phyloP scores from a whole-genome alignment of 768 basidiomycete species.

The Chalciporus pseudorubinellus region DNA sequence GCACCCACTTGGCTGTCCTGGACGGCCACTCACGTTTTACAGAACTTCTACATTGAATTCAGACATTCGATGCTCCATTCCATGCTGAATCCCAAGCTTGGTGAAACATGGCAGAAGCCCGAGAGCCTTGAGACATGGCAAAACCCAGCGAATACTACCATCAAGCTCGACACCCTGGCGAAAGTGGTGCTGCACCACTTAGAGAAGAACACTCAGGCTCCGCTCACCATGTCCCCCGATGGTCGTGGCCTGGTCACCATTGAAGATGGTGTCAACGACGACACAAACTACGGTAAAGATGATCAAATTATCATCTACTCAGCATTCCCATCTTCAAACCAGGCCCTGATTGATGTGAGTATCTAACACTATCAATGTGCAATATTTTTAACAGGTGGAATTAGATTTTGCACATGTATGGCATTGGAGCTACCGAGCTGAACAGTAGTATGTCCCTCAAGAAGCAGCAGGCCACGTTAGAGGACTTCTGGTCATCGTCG shows the following conservation, averaged over 20 bases:
- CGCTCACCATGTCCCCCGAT: not conserved
- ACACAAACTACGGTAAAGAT: not conserved
- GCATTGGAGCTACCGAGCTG: not conserved
- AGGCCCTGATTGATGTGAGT: slow-evolving; percentile 3
- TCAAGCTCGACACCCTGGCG: slow-evolving; percentile 10
- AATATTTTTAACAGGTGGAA: not conserved
- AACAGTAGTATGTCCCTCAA: slow-evolving; percentile 3
- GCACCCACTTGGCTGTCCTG: not conserved
- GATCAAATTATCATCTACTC: slow-evolving; percentile 16
- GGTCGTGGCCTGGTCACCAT: not conserved
- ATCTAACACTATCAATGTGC: not conserved
- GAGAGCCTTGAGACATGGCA: not conserved
- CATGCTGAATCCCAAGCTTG: not conserved
- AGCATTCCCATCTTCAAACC: slow-evolving; percentile 7
- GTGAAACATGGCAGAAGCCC: not conserved
- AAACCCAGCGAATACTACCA: not conserved
- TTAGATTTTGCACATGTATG: slow-evolving; percentile 8
- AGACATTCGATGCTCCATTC: slow-evolving; percentile 5
- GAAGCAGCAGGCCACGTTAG: not conserved
- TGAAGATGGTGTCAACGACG: too few relatives aligned
- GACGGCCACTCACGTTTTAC: not conserved
- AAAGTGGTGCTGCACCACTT: slow-evolving; percentile 1
- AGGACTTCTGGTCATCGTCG: slow-evolving; percentile 1
- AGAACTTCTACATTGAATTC: slow-evolving; percentile 20
- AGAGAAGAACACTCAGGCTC: not conserved